These are phyloP conservation scores for Phytophthora pluvialis DNA, from an alignment of 352 stramenopile genomes.

Conservation along the genomic window DNA sequence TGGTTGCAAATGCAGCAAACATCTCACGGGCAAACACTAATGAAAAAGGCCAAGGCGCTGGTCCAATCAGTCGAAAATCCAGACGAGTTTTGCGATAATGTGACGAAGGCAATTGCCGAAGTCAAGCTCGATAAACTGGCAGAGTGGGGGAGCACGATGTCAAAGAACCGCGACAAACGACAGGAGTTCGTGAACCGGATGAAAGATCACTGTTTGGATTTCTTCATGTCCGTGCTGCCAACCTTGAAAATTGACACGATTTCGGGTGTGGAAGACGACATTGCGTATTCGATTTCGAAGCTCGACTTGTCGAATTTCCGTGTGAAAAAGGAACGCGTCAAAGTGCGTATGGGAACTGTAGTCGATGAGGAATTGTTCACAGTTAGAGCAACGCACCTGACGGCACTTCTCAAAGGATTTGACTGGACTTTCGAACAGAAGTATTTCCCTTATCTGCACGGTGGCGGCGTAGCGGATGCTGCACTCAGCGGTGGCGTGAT, in stretches of 20 bases:
- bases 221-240: conserved; percentile 86
- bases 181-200: conserved; percentile 82
- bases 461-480: conserved; percentile 74
- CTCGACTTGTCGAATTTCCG: conserved; percentile 85
- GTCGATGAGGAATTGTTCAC: conserved; percentile 83
- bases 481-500: conserved; percentile 76
- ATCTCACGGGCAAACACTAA: conserved; percentile 62
- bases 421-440: conserved; percentile 90
- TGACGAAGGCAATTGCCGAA: conserved; percentile 72
- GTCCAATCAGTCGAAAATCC: conserved; percentile 81
- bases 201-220: conserved; percentile 87
- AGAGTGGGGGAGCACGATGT: conserved; percentile 67
- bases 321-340: conserved; percentile 87
- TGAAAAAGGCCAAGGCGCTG: conserved; percentile 74
- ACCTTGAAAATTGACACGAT: conserved; percentile 88
- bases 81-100: conserved; percentile 72
- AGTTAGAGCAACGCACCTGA: conserved; percentile 78
- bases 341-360: conserved; percentile 83
- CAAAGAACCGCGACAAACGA: conserved; percentile 66
- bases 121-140: conserved; percentile 76
- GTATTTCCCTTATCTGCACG: conserved; percentile 88
- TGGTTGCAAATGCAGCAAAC: conserved; percentile 76
- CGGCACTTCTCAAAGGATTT: conserved; percentile 80
- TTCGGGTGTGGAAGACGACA: conserved; percentile 72
- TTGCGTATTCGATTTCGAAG: conserved; percentile 81